Conservation (phyloP, 2,329 filamentous ascomycete genomes). For the Pseudogymnoascus pannorum region DNA sequence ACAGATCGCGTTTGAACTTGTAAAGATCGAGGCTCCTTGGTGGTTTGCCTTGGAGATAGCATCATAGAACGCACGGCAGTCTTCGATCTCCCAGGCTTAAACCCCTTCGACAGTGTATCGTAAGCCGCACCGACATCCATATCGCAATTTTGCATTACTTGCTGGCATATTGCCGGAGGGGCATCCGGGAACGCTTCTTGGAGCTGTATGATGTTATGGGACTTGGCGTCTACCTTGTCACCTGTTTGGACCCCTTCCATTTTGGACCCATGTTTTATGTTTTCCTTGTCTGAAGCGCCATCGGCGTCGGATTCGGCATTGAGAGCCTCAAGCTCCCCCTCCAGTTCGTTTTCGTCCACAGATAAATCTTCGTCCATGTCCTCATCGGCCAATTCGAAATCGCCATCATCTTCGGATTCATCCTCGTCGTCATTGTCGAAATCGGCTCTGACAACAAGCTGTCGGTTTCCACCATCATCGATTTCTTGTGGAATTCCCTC, state of each 20-base stretch:
- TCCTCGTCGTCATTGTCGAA: conserved; percentile 32
- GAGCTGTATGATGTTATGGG: conserved; percentile 22
- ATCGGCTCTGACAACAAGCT: conserved; percentile 23
- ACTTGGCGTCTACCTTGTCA: not conserved
- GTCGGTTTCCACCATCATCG: conserved; percentile 17
- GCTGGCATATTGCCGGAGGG: conserved; percentile 24
- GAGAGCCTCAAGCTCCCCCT: conserved; percentile 9
- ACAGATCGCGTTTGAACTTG: not conserved
- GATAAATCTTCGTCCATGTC: conserved; percentile 20
- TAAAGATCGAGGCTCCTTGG: not conserved
- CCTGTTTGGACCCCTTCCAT: not conserved
- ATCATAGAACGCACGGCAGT: conserved; percentile 19
- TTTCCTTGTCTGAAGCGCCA: conserved; percentile 10
- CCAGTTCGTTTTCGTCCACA: conserved; percentile 22
- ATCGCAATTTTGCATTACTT: conserved; percentile 22
- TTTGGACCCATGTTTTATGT: not conserved
- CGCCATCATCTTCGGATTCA: conserved; percentile 23
- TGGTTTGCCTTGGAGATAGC: not conserved
- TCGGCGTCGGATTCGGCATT: conserved; percentile 14
- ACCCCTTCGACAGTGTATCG: conserved; percentile 24
- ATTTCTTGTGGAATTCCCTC: conserved; percentile 27
- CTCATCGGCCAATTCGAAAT: conserved; percentile 24
- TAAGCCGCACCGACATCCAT: conserved; percentile 25
- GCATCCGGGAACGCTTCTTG: conserved; percentile 26
- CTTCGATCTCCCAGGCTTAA: conserved; percentile 21